phyloP scores from a whole-genome alignment of 1,284 basidiomycete species.

The Ceratobasidium sp. region DNA sequence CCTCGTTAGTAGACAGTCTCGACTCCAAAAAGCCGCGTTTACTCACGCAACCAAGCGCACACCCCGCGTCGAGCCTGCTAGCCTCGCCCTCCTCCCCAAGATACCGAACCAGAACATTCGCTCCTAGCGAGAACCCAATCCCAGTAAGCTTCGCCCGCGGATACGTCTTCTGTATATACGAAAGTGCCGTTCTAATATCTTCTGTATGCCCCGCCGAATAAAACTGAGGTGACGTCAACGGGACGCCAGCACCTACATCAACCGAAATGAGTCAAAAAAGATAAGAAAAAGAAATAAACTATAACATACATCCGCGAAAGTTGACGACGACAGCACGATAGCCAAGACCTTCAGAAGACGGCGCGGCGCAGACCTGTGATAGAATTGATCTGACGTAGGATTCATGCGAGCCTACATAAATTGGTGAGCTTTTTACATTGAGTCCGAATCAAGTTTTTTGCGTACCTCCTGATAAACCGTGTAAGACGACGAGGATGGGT shows the following conservation, averaged over 20 bases:
- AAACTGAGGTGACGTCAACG: conserved; percentile 69
- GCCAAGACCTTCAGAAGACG: conserved; percentile 82
- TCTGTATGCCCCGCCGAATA: conserved; percentile 91
- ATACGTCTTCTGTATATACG: conserved; percentile 80
- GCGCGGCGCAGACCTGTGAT: conserved; percentile 75
- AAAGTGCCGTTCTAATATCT: conserved; percentile 85
- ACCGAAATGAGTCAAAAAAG: conserved; percentile 48
- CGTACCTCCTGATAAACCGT: conserved; percentile 88
- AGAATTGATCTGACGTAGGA: conserved; percentile 88
- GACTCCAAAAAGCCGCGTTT: conserved; percentile 45
- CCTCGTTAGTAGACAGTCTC: conserved; percentile 9
- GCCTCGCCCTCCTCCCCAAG: conserved; percentile 86
- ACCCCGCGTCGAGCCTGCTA: conserved; percentile 81
- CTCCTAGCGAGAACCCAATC: conserved; percentile 94
- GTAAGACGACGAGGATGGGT: conserved; percentile 86
- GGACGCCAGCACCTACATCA: conserved; percentile 74
- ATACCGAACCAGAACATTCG: conserved; percentile 93
- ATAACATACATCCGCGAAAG: conserved; percentile 85
- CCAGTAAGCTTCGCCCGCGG: conserved; percentile 88
- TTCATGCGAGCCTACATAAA: conserved; percentile 81
- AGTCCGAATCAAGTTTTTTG: conserved; percentile 1
- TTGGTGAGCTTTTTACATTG: conserved; percentile 11
- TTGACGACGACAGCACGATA: conserved; percentile 91
- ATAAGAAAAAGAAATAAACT: conserved; percentile 50
- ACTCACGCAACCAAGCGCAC: conserved; percentile 84